Evolutionary conservation across 192 early-diverging fungal genomes (phyloP).

Genomic region (Entomortierella beljakovae): DNA sequence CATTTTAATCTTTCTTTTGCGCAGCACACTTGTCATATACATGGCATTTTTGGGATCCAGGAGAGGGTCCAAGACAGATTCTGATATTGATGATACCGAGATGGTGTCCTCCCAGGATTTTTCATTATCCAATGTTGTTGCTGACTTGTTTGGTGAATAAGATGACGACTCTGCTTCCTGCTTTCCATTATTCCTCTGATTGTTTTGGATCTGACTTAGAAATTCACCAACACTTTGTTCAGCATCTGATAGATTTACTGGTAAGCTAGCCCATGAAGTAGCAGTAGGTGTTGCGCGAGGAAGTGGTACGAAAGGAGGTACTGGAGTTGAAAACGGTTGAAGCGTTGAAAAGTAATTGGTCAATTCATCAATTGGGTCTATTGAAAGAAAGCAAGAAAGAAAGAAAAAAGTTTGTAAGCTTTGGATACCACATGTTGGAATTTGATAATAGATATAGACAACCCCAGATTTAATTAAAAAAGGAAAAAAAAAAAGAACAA

Average conservation of each 20-base stretch:
- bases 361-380: slow-evolving; percentile 53
- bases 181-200: neutral
- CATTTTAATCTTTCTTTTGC: slow-evolving; percentile 91
- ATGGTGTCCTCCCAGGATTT: slow-evolving; percentile 2
- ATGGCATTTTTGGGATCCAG: slow-evolving; percentile 24
- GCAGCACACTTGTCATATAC: slow-evolving; percentile 80
- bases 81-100: neutral
- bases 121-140: no score
- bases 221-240: slow-evolving; percentile 25
- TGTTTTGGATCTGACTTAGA: slow-evolving; percentile 9
- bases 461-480: neutral
- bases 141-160: neutral
- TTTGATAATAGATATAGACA: no score
- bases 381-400: neutral
- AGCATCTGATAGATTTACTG: slow-evolving; percentile 14
- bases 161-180: neutral
- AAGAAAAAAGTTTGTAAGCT: neutral
- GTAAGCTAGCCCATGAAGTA: slow-evolving; percentile 38
- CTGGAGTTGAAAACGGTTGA: slow-evolving; percentile 55
- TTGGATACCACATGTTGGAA: no score
- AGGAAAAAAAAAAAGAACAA: neutral
- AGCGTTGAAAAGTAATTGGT: slow-evolving; percentile 51
- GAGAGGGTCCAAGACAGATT: slow-evolving; percentile 20
- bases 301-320: neutral
- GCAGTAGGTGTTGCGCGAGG: slow-evolving; percentile 26